phyloP scores from a whole-genome alignment of 2,329 filamentous ascomycete genomes.

The Hypoxylon sp. region DNA sequence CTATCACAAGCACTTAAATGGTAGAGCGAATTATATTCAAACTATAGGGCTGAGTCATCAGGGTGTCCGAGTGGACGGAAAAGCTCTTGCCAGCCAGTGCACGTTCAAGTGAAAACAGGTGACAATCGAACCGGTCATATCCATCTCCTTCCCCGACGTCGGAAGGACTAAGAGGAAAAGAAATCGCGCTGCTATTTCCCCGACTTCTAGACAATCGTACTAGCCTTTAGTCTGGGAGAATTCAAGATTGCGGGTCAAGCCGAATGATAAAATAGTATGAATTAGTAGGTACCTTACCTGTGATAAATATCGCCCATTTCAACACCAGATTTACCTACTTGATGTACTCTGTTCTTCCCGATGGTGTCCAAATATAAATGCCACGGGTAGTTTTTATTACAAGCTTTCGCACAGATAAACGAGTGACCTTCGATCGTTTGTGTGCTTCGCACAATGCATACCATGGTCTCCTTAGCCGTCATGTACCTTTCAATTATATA shows the following conservation, averaged over 20 bases:
- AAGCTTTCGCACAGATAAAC: constrained; percentile 11
- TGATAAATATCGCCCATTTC: neutral
- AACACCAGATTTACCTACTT: neutral
- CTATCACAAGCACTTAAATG: neutral
- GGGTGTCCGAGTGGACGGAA: constrained; percentile 21
- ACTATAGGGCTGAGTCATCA: constrained; percentile 35
- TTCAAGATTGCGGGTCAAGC: constrained; percentile 26
- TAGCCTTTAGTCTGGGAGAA: constrained; percentile 32
- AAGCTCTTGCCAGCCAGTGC: constrained; percentile 4
- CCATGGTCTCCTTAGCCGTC: constrained; percentile 1
- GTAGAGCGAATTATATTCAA: constrained; percentile 11
- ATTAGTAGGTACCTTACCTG: neutral
- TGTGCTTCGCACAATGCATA: neutral
- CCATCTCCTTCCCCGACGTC: constrained; percentile 41
- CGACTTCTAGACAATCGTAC: constrained; percentile 23
- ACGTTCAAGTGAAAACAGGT: constrained; percentile 36
- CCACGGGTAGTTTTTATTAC: neutral
- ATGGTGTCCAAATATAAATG: neutral
- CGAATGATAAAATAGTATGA: constrained; percentile 8
- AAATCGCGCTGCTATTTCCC: constrained; percentile 27
- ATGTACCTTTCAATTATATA: constrained; percentile 2
- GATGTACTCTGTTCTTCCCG: neutral
- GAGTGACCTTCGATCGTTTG: constrained; percentile 2
- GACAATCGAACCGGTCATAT: constrained; percentile 19
- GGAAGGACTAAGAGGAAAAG: constrained; percentile 35